Percentiles rank a stretch among this genome's conserved stretches.
phyloP scores from a whole-genome alignment of 495 filamentous ascomycete genomes.

The Xylaria palmicola region DNA sequence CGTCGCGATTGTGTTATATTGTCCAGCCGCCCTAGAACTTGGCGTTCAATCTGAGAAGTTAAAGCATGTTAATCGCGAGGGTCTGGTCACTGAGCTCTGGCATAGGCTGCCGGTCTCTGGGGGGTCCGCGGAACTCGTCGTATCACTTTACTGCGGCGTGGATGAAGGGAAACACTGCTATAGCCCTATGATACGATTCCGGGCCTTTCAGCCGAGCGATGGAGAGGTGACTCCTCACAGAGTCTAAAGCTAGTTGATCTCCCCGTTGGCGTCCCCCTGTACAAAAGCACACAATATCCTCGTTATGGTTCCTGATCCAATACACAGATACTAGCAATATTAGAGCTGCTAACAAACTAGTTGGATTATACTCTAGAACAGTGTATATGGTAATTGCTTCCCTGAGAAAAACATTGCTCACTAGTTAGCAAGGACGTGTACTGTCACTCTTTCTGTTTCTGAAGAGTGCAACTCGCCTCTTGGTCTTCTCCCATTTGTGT shows the following conservation, averaged over 20 bases:
- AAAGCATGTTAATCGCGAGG: neutral
- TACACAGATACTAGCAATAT: no score
- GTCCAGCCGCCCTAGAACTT: neutral
- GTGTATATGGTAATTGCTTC: no score
- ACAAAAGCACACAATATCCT: neutral
- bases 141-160: neutral
- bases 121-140: conserved; percentile 1
- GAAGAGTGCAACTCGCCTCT: no score
- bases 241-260: neutral
- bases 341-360: no score
- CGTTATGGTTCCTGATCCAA: neutral
- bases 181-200: conserved; percentile 1
- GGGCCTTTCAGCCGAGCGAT: neutral
- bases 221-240: neutral
- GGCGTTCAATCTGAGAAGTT: neutral
- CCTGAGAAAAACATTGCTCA: no score
- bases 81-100: neutral
- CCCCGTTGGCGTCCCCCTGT: no score
- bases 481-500: no score
- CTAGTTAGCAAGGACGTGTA: no score
- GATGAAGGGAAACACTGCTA: neutral
- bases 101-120: neutral
- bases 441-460: no score
- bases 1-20: neutral
- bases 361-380: no score